Percentiles rank a stretch among this genome's conserved stretches.
phyloP scores from a whole-genome alignment of 306 rosid species.

The Cicer pinnatifidum region DNA sequence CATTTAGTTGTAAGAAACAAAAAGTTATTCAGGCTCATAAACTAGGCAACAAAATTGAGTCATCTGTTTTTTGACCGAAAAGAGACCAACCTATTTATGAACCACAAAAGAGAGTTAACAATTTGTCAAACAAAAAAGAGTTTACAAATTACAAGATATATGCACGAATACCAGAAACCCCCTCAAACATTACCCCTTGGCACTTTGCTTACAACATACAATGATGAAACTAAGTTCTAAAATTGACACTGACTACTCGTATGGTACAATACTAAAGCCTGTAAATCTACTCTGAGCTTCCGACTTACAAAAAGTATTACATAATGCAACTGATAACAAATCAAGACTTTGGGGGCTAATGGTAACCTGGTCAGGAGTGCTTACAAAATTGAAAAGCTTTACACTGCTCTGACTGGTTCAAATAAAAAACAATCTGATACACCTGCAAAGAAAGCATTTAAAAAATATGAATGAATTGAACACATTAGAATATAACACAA shows the following conservation, averaged over 20 bases:
- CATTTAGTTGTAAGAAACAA: constrained; percentile 14
- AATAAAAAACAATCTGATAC: constrained; percentile 42
- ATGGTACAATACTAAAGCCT: constrained; percentile 46
- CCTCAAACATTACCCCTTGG: constrained; percentile 22
- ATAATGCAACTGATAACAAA: constrained; percentile 18
- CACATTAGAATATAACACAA: constrained; percentile 14
- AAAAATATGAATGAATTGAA: constrained; percentile 26
- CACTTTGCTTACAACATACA: constrained; percentile 25
- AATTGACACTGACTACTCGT: constrained; percentile 41
- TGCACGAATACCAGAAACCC: constrained; percentile 7
- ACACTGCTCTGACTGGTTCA: constrained; percentile 49
- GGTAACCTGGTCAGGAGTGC: constrained; percentile 58
- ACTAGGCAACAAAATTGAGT: constrained; percentile 18
- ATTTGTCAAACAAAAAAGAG: not conserved
- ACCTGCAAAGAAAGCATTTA: constrained; percentile 52
- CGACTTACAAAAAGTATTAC: constrained; percentile 28
- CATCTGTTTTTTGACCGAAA: not conserved
- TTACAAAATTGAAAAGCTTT: constrained; percentile 48
- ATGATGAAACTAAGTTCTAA: constrained; percentile 48
- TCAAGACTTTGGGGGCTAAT: constrained; percentile 33
- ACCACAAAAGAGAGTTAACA: constrained; percentile 18
- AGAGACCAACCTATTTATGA: constrained; percentile 31
- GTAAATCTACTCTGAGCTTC: constrained; percentile 42
- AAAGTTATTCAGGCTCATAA: not conserved
- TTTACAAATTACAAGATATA: constrained; percentile 15